These are phyloP conservation scores for Periconia digitata DNA, from an alignment of 2,329 filamentous ascomycete species.

Conservation along the genomic window DNA sequence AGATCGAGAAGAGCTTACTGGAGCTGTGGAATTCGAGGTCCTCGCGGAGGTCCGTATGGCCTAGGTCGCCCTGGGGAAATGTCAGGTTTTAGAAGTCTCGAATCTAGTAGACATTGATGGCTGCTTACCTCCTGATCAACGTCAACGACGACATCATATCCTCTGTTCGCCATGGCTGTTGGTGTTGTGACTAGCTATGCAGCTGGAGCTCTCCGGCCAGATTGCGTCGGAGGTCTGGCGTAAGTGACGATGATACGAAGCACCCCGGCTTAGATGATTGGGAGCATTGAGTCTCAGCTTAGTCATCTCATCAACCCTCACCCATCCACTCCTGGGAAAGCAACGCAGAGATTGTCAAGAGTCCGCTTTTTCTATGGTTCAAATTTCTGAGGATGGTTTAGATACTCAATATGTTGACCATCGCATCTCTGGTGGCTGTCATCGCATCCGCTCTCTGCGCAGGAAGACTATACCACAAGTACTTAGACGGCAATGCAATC, in stretches of 20 bases:
- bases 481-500: too few relatives aligned
- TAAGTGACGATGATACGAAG: conserved; percentile 21
- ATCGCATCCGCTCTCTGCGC: too few relatives aligned
- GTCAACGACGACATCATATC: conserved; percentile 97
- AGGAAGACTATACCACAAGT: too few relatives aligned
- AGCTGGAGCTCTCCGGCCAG: conserved; percentile 33
- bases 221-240: conserved; percentile 36
- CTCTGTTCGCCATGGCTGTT: conserved; percentile 70
- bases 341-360: too few relatives aligned
- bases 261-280: neutral
- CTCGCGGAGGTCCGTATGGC: conserved; percentile 96
- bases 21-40: conserved; percentile 99
- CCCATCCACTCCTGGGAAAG: too few relatives aligned
- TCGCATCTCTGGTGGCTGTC: too few relatives aligned
- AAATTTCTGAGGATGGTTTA: too few relatives aligned
- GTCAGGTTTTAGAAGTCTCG: neutral
- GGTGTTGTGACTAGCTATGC: conserved; percentile 19
- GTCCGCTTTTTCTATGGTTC: too few relatives aligned
- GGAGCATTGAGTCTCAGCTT: neutral
- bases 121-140: conserved; percentile 84
- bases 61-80: conserved; percentile 78
- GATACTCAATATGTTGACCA: too few relatives aligned
- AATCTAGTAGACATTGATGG: neutral
- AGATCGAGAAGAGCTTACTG: conserved; percentile 49
- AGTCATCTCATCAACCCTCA: too few relatives aligned